Conservation (phyloP, 805 yeast genomes). For the Cyberlindnera maclurae region DNA sequence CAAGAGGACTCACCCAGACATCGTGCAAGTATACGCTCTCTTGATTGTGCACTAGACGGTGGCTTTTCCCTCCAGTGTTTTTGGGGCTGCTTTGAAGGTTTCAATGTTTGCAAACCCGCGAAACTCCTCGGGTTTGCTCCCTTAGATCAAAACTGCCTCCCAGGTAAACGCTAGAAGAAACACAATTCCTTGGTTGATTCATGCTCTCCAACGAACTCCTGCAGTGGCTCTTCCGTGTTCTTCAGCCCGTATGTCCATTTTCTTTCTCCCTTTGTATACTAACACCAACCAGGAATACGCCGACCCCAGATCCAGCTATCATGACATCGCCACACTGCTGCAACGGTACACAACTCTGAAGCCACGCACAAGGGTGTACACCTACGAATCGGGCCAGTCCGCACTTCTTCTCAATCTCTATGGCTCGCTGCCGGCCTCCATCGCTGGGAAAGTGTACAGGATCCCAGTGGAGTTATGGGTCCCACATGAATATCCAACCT, state of each 20-base stretch:
- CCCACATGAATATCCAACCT: constrained; percentile 63
- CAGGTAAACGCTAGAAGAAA: too few relatives aligned
- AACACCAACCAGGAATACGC: constrained; percentile 38
- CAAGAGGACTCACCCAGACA: not conserved
- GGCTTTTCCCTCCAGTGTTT: too few relatives aligned
- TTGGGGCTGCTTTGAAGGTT: too few relatives aligned
- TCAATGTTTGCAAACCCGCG: too few relatives aligned
- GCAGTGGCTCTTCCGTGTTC: constrained; percentile 52
- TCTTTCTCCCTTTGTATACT: too few relatives aligned
- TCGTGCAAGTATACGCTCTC: too few relatives aligned
- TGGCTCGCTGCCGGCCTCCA: constrained; percentile 43
- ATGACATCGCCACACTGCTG: constrained; percentile 54
- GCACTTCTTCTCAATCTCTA: constrained; percentile 54
- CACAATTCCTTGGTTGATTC: too few relatives aligned
- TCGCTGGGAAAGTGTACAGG: constrained; percentile 26
- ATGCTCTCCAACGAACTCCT: constrained; percentile 28
- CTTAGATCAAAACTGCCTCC: too few relatives aligned
- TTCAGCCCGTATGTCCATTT: constrained; percentile 36
- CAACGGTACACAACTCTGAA: constrained; percentile 44
- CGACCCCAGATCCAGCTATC: constrained; percentile 51
- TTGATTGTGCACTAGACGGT: too few relatives aligned
- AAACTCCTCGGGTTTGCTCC: too few relatives aligned
- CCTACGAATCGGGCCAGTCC: constrained; percentile 50
- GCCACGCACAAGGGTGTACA: constrained; percentile 63
- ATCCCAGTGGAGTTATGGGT: constrained; percentile 71